Base-by-base conservation (phyloP, 768 basidiomycete species). In the Amanita phalloides region DNA sequence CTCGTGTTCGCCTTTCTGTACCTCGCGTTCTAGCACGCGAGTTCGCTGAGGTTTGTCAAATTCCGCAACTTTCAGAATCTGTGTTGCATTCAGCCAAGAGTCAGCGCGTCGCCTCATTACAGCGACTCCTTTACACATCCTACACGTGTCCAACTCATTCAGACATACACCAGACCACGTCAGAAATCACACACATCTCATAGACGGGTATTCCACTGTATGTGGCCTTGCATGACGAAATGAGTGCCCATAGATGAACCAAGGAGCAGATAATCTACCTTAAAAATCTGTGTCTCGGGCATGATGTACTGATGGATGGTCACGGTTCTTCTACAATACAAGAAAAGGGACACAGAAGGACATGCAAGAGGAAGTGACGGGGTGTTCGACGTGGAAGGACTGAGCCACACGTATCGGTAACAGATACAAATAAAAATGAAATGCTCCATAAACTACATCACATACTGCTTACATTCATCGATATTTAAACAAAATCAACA, bases 1-100 rank as follows among this genome's bases (percentile, higher is more conserved):
- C 69, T 98, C 95, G 66, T 99, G 96, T 60, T 92, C 90, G 25
- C 94, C 96, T 65, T 98, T 98, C 66, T 99, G 96, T 6, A 99
- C 85, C 69, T 99, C 96, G 57, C 96, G 81, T 68, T 99, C 96
- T 41, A 99, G 77, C 13, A 99, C 94, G 50, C 96, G 84, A 54
- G 96, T 99, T 45, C 96, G 76, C 64, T 98, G 96, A 1, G 96
- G 96, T 66, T 99, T 99, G 71, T 99, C 96, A 60, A 98, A 98
- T 8, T 95, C 96, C 26, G 94, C 96, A 59, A 99, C 95, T 67
- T 99, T 99, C 62, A 99, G 81, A 57, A 99, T 96, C 65, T 95
- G 92, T 0, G 96, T 99, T 68, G 96, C 96, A 78, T 99, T 99
- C 53, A 99, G 77, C 90, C 96, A 99, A 38, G 87, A 88, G 70